Evolutionary conservation across 345 rosid species (phyloP).

Genomic region (Citrus australasica): DNA sequence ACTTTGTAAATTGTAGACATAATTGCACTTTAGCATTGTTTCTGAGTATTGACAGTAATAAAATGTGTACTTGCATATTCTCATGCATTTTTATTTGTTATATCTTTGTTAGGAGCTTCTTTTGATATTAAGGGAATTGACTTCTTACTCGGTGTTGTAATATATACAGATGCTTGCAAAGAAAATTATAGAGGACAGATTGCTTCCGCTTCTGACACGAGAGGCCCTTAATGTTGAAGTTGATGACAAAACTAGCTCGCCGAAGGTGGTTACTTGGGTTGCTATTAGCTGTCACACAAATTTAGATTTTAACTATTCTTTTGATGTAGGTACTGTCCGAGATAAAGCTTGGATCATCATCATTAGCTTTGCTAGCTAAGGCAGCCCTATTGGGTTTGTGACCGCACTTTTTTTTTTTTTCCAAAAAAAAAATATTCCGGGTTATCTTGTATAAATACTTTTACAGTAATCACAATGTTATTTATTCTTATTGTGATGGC

Average conservation of each 20-base stretch:
- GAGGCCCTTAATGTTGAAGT: constrained; percentile 47
- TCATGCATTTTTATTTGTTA: background rate
- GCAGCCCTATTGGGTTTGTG: constrained; percentile 74
- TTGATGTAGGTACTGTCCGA: constrained; percentile 61
- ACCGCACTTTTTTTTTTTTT: constrained; percentile 14
- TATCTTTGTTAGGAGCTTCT: constrained; percentile 9
- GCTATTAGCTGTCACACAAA: constrained; percentile 7
- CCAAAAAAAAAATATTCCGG: background rate
- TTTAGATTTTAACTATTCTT: constrained; percentile 11
- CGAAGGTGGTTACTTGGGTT: constrained; percentile 45
- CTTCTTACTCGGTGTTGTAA: constrained; percentile 16
- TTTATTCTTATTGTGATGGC: constrained; percentile 13
- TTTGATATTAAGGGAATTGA: constrained; percentile 10
- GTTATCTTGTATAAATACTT: background rate
- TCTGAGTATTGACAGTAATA: background rate
- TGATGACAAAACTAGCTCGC: constrained; percentile 40
- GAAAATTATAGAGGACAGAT: constrained; percentile 77
- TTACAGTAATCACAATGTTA: background rate
- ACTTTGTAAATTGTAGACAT: background rate
- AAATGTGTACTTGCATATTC: background rate
- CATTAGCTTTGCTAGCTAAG: constrained; percentile 81
- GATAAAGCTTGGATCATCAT: constrained; percentile 75
- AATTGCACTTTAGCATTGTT: background rate
- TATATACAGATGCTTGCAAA: constrained; percentile 77
- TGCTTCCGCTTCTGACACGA: constrained; percentile 69